Evolutionary conservation across 257 asterid genomes (phyloP), one percentile per base, ranked within the genome.

Genomic region (Nicotiana attenuata): DNA sequence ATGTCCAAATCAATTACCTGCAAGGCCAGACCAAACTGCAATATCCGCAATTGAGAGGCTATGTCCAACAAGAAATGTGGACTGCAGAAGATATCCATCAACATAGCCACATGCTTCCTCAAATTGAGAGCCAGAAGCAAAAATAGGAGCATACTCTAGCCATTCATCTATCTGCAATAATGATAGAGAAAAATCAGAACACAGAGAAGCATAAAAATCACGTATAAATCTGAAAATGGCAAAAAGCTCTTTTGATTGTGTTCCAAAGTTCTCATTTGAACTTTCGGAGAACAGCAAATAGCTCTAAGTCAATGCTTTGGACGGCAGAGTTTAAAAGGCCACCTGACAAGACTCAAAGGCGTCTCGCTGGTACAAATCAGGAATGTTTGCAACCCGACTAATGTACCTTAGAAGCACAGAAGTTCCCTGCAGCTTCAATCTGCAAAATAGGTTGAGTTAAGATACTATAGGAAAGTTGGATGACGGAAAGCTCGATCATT

Each of bases 1-100:
- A 50, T 31, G 45, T 47, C 50, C 3, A 47, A 65, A 41, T 65
- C 66, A 65, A 6, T 83, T 87, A 94, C 99, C 97, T 55, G 97
- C 97, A 83, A 96, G 98, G 85, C 91, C 92, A 65, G 91, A 88
- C 99, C 99, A 96, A 80, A 96, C 84, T 33, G 97, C 91, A 24
- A 92, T 88, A 88, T 96, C 99, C 11, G 99, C 98, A 71, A 96
- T 88, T 7, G 99, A 92, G 77, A 96, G 77, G 60, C 84, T 80
- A 84, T 88, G 81, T 75, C 97, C 97, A 47, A 90, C 97, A 31
- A 96, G 86, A 82, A 94, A 89, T 10, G 98, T 94, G 50, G 77
- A 84, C 29, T 88, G 91, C 86, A 88, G 85, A 57, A 96, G 90
- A 86, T 85, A 89, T 35, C 78, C 89, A 84, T 96, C 95, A 65